A percentile compares a stretch with the other conserved stretches of the same genome.
Evolutionary conservation across 495 filamentous ascomycete species (phyloP).

Genomic region (Aspergillus sclerotiicarbonarius): DNA sequence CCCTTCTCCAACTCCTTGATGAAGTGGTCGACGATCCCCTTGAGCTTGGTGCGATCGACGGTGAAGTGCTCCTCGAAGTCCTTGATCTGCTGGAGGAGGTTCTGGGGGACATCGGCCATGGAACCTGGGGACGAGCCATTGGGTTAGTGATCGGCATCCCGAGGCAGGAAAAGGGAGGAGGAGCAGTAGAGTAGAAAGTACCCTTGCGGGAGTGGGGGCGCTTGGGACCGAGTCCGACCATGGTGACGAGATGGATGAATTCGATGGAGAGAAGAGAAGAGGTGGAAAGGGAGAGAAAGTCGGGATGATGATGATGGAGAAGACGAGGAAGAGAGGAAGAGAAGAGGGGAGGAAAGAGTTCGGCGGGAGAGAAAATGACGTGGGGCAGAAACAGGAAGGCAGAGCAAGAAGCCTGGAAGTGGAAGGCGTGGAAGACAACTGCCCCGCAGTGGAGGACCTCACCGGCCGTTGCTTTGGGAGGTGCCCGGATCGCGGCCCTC

Average conservation of each 20-base stretch:
- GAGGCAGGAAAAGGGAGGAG: conserved; percentile 20
- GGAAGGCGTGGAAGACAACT: conserved; percentile 25
- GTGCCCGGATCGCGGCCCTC: no score
- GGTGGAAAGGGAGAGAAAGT: conserved; percentile 2
- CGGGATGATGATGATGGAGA: neutral
- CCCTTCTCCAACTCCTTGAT: conserved; percentile 84
- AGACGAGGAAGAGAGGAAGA: conserved; percentile 11
- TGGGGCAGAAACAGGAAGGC: neutral
- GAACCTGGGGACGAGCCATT: conserved; percentile 52
- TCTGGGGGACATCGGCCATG: conserved; percentile 77
- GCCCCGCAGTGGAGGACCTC: neutral
- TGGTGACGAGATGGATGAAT: conserved; percentile 42
- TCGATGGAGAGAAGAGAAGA: conserved; percentile 1
- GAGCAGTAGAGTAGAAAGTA: conserved; percentile 37
- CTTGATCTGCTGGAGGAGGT: conserved; percentile 81
- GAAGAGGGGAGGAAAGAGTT: neutral
- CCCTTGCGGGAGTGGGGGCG: conserved; percentile 74
- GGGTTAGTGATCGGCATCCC: conserved; percentile 10
- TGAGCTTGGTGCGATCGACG: conserved; percentile 74
- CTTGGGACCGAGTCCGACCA: conserved; percentile 74
- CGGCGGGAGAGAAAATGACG: conserved; percentile 2
- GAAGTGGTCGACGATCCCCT: conserved; percentile 86
- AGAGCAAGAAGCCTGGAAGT: conserved; percentile 22
- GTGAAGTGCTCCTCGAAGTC: conserved; percentile 83
- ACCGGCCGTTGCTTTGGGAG: neutral